A percentile compares a stretch with the other conserved stretches of the same genome.
phyloP scores from a whole-genome alignment of 1,284 basidiomycete species.

The Ceratobasidium sp. region DNA sequence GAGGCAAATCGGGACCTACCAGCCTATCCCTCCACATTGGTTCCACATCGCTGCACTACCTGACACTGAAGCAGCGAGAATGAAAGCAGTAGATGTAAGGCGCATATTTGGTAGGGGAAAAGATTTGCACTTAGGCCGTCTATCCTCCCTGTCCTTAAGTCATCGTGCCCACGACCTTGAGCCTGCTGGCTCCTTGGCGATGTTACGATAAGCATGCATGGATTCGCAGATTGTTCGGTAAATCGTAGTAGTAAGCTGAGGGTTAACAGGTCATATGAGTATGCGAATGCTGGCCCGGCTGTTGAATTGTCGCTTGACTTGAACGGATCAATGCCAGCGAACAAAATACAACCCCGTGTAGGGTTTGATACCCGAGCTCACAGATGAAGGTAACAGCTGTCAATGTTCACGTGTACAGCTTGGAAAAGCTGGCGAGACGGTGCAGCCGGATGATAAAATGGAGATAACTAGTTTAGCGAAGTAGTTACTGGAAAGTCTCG shows the following conservation, averaged over 20 bases:
- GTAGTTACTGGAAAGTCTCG: no score
- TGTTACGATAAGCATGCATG: not conserved
- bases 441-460: no score
- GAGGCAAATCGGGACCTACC: conserved; percentile 2
- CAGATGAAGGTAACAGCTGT: no score
- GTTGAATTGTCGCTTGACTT: not conserved
- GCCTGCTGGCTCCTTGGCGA: not conserved
- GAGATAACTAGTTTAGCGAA: no score
- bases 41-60: not conserved
- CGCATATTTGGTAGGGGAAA: not conserved
- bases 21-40: conserved; percentile 28
- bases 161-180: not conserved
- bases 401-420: no score
- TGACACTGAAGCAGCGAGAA: not conserved
- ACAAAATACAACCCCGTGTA: no score
- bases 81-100: not conserved
- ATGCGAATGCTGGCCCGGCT: not conserved
- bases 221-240: conserved; percentile 35
- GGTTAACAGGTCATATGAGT: not conserved
- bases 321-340: no score
- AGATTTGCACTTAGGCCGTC: not conserved
- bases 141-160: not conserved
- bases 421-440: no score
- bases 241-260: not conserved
- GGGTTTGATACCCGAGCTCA: no score